Base-by-base conservation (phyloP, 371 early-diverging fungal species). In the Mortierella sp. region DNA sequence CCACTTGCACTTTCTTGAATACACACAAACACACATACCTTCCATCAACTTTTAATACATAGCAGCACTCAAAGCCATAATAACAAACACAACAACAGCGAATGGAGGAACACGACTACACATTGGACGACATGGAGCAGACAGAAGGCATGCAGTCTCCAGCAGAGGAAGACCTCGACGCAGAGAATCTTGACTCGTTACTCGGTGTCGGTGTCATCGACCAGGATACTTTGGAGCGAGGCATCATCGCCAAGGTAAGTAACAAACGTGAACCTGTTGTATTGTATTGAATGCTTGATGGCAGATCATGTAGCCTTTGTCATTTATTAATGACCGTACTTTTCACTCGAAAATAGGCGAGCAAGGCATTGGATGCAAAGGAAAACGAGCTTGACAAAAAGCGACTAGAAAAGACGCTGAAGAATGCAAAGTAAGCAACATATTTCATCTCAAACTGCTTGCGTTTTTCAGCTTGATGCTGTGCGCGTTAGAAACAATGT, bases 201-300 rank as follows among this genome's bases (percentile, higher is more conserved):
- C 81, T 92, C 10, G 92, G 92, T 7, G 92, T 94, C 14, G 91
- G 90, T 57, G 83, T 94, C 31, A 89, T 93, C 0, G 94, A 95
- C 82, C 95, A 95, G 82, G 83, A 82, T 26, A 88, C 81, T 2
- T 86, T 96, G 13, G 96, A 96, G 76, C 87, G 88, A 38, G 84
- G 92, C 28, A 91, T 96, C 55, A 94, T 95, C 76, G 90, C 89
- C 28, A 89, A 92, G 89, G 95, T 93, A 80, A 79, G 3, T 50
- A 50, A 14, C 3, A 14, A 9, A 3, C 50, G 13, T 50, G 50
- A 50, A 50, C 50, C 14, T 14, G 50, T 16, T 50, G 3, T 50
- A 0, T 0, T 3, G 16, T 14, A 50, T 14, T 48, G 16, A 14
- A 38, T 5, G 42, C 42, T 19, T 63, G 63, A 63, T 34, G 34